phyloP scores from a whole-genome alignment of 805 yeast species.

The Barnettozyma californica region DNA sequence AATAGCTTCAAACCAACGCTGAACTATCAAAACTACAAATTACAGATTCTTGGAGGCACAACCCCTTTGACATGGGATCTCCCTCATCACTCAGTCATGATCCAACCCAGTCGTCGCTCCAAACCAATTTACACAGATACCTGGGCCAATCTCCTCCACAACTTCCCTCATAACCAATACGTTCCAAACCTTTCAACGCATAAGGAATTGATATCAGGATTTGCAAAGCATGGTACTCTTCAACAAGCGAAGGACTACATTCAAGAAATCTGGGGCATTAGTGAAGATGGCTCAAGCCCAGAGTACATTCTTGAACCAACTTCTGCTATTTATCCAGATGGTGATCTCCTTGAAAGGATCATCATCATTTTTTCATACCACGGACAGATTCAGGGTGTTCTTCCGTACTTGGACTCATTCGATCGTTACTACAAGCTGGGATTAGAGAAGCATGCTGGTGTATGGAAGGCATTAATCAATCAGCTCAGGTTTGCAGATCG shows the following conservation, averaged over 20 bases:
- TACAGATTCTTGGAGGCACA: slow-evolving; percentile 16
- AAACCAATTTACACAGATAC: not conserved
- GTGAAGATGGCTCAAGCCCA: slow-evolving; percentile 6
- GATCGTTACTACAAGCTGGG: slow-evolving; percentile 11
- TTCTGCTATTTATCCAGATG: slow-evolving; percentile 19
- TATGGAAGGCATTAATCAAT: slow-evolving; percentile 18
- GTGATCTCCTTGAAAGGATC: slow-evolving; percentile 12
- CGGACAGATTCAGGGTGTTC: slow-evolving; percentile 7
- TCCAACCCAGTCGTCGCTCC: not conserved
- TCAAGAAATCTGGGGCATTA: slow-evolving; percentile 20
- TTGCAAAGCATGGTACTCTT: slow-evolving; percentile 15
- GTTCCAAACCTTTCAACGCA: slow-evolving; percentile 17
- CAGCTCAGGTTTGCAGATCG: slow-evolving; percentile 8
- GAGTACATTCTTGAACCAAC: slow-evolving; percentile 4
- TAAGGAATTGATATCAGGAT: slow-evolving; percentile 20
- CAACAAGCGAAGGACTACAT: slow-evolving; percentile 18
- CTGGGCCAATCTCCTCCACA: slow-evolving; percentile 2
- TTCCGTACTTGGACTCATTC: slow-evolving; percentile 14
- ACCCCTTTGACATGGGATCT: slow-evolving; percentile 15
- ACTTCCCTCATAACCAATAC: slow-evolving; percentile 2
- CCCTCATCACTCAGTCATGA: not conserved
- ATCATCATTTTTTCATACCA: slow-evolving; percentile 18
- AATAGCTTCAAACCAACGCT: slow-evolving; percentile 7
- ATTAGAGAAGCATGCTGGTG: not conserved
- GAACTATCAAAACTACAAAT: slow-evolving; percentile 13